phyloP scores from a whole-genome alignment of 2,329 filamentous ascomycete genomes.

The Aureobasidium sp. region DNA sequence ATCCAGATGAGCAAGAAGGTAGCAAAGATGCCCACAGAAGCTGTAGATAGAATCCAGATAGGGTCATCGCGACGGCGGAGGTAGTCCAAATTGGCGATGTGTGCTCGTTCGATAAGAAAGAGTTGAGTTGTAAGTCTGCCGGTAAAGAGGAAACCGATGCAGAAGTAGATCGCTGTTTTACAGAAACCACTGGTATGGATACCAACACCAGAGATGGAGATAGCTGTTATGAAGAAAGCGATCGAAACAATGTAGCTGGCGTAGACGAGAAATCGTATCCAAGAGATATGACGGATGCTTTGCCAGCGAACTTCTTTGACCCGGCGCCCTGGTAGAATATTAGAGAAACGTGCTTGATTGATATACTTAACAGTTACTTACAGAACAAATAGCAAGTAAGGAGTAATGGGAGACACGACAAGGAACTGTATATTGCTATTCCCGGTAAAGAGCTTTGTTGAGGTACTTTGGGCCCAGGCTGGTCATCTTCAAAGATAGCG shows the following conservation, averaged over 20 bases:
- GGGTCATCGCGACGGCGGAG: slow-evolving; percentile 25
- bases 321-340: slow-evolving; percentile 6
- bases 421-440: not conserved
- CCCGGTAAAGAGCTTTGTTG: not conserved
- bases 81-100: slow-evolving; percentile 29
- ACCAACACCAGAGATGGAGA: slow-evolving; percentile 26
- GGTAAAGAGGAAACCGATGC: slow-evolving; percentile 29
- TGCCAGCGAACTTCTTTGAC: slow-evolving; percentile 7
- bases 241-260: slow-evolving; percentile 28
- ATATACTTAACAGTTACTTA: not conserved
- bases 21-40: slow-evolving; percentile 16
- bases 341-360: not conserved
- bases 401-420: not conserved
- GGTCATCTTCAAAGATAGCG: not conserved
- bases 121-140: slow-evolving; percentile 30
- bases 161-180: slow-evolving; percentile 28
- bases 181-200: slow-evolving; percentile 21
- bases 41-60: slow-evolving; percentile 28
- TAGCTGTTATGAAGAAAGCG: slow-evolving; percentile 24
- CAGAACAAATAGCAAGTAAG: slow-evolving; percentile 9
- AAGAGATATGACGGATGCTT: slow-evolving; percentile 19
- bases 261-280: slow-evolving; percentile 27
- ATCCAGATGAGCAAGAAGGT: slow-evolving; percentile 17
- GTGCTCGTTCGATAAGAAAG: slow-evolving; percentile 34
- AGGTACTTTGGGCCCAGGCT: not conserved